Evolutionary conservation across 345 rosid species (phyloP).

Genomic region (Populus euphratica): DNA sequence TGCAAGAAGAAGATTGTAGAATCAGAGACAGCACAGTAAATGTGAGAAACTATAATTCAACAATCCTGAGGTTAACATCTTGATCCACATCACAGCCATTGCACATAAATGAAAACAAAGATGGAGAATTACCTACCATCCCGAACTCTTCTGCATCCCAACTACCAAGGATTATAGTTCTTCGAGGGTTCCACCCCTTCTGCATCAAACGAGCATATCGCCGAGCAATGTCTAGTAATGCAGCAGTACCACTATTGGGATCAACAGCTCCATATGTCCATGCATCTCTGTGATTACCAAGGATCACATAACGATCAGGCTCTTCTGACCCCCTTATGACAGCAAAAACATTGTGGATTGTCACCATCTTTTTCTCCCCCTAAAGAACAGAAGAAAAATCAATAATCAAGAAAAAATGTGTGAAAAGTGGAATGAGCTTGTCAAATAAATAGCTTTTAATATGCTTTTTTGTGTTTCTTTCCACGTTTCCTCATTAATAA

Average conservation of each 20-base stretch:
- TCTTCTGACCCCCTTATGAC: slow-evolving; percentile 72
- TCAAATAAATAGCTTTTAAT: not conserved
- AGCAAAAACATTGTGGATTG: slow-evolving; percentile 63
- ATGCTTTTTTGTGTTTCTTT: not conserved
- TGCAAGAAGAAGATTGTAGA: not conserved
- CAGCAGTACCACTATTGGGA: slow-evolving; percentile 97
- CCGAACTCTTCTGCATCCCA: slow-evolving; percentile 99
- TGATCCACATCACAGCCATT: not conserved
- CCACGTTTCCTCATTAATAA: not conserved
- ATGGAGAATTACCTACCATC: slow-evolving; percentile 61
- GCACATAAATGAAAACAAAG: slow-evolving; percentile 1
- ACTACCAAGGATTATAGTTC: slow-evolving; percentile 78
- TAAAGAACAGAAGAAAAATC: slow-evolving; percentile 16
- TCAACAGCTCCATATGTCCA: slow-evolving; percentile 99
- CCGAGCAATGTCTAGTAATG: slow-evolving; percentile 82
- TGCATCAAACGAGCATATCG: slow-evolving; percentile 58
- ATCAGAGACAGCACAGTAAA: too few species aligned
- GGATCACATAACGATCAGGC: slow-evolving; percentile 74
- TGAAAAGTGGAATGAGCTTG: slow-evolving; percentile 1
- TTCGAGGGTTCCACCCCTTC: slow-evolving; percentile 84
- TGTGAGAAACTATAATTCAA: not conserved
- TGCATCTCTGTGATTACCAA: slow-evolving; percentile 94
- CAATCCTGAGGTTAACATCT: not conserved
- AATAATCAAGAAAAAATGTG: slow-evolving; percentile 13
- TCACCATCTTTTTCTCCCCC: slow-evolving; percentile 71